Conservation (phyloP, 2,329 filamentous ascomycete species). For the Verticillium isaacii region DNA sequence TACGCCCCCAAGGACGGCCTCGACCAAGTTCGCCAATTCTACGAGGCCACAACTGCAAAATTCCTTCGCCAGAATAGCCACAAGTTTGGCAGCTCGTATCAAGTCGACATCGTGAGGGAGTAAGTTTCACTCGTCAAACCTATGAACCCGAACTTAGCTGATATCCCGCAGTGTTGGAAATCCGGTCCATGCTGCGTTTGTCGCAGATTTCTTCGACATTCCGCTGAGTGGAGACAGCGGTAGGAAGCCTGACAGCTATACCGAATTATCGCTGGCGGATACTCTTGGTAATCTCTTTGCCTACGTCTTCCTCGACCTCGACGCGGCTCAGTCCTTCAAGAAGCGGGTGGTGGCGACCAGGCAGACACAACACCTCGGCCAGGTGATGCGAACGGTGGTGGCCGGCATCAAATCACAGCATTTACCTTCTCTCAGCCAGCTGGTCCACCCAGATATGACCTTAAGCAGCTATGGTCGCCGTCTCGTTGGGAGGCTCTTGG, state of each 20-base stretch:
- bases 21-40: conserved; percentile 15
- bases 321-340: conserved; percentile 50
- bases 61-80: conserved; percentile 22
- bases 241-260: conserved; percentile 29
- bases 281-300: conserved; percentile 50
- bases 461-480: conserved; percentile 54
- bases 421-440: neutral
- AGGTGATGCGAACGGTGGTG: conserved; percentile 1
- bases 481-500: conserved; percentile 50
- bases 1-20: conserved; percentile 13
- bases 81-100: conserved; percentile 22
- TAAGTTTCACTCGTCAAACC: conserved; percentile 3
- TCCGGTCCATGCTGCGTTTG: conserved; percentile 46
- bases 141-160: neutral
- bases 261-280: conserved; percentile 20
- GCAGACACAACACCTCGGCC: neutral
- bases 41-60: conserved; percentile 16
- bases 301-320: conserved; percentile 49
- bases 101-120: conserved; percentile 27
- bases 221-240: conserved; percentile 25
- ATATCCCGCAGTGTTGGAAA: conserved; percentile 33
- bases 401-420: neutral
- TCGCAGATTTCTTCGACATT: conserved; percentile 44
- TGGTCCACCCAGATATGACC: conserved; percentile 4
- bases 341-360: neutral